Conservation (phyloP, 768 basidiomycete species). For the Suillus americanus region DNA sequence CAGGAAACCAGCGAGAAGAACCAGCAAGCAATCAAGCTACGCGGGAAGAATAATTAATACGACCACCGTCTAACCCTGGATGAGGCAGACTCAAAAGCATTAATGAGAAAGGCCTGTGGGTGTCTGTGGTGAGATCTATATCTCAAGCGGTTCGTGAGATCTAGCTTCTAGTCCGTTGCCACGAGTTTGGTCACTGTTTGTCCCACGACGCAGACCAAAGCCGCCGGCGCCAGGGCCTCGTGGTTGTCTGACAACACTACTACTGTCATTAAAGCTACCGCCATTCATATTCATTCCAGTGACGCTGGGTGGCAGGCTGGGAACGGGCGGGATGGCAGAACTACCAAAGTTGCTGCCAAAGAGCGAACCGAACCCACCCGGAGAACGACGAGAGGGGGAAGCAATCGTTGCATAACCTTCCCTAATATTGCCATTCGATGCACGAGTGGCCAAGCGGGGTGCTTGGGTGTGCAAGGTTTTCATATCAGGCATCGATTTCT, state of each 20-base stretch:
- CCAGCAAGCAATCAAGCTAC: background rate
- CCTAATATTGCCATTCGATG: slow-evolving; percentile 88
- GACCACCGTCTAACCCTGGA: slow-evolving; percentile 14
- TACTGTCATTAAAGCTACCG: slow-evolving; percentile 35
- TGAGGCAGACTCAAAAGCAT: slow-evolving; percentile 17
- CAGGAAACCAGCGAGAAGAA: background rate
- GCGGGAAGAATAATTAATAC: slow-evolving; percentile 20
- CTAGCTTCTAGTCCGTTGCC: slow-evolving; percentile 74
- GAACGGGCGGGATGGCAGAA: slow-evolving; percentile 68
- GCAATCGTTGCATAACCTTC: slow-evolving; percentile 86
- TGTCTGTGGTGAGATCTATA: slow-evolving; percentile 42
- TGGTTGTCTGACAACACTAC: slow-evolving; percentile 78
- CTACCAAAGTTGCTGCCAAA: slow-evolving; percentile 52
- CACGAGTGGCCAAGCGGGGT: slow-evolving; percentile 74
- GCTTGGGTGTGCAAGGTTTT: slow-evolving; percentile 80
- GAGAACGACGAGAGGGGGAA: slow-evolving; percentile 74
- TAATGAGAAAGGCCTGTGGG: background rate
- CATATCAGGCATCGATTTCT: slow-evolving; percentile 99
- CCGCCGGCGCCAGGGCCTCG: slow-evolving; percentile 79
- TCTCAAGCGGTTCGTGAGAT: slow-evolving; percentile 85
- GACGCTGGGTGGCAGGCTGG: slow-evolving; percentile 64
- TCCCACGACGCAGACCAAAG: slow-evolving; percentile 58
- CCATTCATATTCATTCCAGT: slow-evolving; percentile 43
- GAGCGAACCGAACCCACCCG: slow-evolving; percentile 68
- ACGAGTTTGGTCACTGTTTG: slow-evolving; percentile 45